Evolutionary conservation across 1,284 basidiomycete species (phyloP), one percentile per base, ranked within the genome.

Genomic region (Puccinia coronata): DNA sequence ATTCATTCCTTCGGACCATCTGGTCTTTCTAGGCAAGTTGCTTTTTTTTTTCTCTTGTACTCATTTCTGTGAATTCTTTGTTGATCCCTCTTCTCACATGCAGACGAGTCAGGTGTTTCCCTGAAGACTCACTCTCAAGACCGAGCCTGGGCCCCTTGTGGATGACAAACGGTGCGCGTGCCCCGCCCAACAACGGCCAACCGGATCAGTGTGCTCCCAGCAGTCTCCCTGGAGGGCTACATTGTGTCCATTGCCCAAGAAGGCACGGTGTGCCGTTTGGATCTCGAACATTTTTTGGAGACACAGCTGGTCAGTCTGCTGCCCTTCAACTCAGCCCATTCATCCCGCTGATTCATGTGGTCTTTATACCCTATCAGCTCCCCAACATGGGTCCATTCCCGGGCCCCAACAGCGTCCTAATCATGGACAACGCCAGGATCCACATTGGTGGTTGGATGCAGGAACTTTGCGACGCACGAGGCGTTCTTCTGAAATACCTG

Each of bases 81-180:
- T 49, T n/a, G 47, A 51, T 0, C n/a, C 25, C 47, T 25, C 2
- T 51, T n/a, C n/a, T n/a, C n/a, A n/a, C n/a, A n/a, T n/a, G n/a
- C n/a, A 72, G 70, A 72, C 36, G 43, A 72, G 36, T 18, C 41
- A 31, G 49, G 41, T 23, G 34, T 72, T 20, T 72, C 70, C 20
- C 4, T 51, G 16, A 34, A 20, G 20, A 23, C 41, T 51, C 49
- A 51, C 20, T 49, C 34, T 47, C 31, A 23, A 3, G 5, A 47
- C 2, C 23, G 23, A 9, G 70, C 43, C 31, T 49, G 70, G 70
- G 70, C 70, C 8, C 41, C 41, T 8, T 2, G n/a, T 16, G 70
- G 70, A 12, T 6, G 51, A 4, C n/a, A 25, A 23, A 72, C 70
- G 5, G 31, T 14, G 1, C 31, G n/a, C n/a, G 11, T 72, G 12